Percentiles rank a stretch among this genome's conserved stretches.
Evolutionary conservation across 164 flowering plant species (phyloP).

Genomic region (Aristolochia californica): DNA sequence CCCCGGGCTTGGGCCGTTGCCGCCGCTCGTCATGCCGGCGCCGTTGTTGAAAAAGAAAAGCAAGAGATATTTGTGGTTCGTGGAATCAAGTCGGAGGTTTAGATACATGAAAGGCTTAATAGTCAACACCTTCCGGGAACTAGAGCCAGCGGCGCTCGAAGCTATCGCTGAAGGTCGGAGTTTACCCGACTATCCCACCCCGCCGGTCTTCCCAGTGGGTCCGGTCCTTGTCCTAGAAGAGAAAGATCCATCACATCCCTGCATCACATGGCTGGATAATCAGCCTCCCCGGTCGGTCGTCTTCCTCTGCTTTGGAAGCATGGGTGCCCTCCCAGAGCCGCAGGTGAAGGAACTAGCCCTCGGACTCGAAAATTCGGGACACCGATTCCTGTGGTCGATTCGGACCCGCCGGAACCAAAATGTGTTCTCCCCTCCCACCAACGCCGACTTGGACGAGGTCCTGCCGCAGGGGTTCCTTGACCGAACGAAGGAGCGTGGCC

Average conservation of each 20-base stretch:
- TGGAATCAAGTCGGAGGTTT: slow-evolving; percentile 7
- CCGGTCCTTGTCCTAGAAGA: slow-evolving; percentile 16
- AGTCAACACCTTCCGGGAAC: slow-evolving; percentile 24
- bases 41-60: slow-evolving; percentile 1
- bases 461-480: slow-evolving; percentile 8
- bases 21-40: slow-evolving; percentile 10
- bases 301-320: slow-evolving; percentile 32
- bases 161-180: background rate
- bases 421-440: too few relatives aligned
- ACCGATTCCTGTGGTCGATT: slow-evolving; percentile 32
- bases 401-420: slow-evolving; percentile 2
- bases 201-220: slow-evolving; percentile 26
- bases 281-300: slow-evolving; percentile 26
- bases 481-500: slow-evolving; percentile 2
- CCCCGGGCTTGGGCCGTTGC: slow-evolving; percentile 16
- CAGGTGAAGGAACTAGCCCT: slow-evolving; percentile 24
- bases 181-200: slow-evolving; percentile 8
- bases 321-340: slow-evolving; percentile 14
- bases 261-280: slow-evolving; percentile 24
- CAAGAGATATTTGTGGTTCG: background rate
- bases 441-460: background rate
- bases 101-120: slow-evolving; percentile 23
- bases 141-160: slow-evolving; percentile 11
- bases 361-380: slow-evolving; percentile 27
- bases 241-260: background rate